Base-by-base conservation (phyloP, 176 grass and related monocot genomes). In the Zoysia pacifica region DNA sequence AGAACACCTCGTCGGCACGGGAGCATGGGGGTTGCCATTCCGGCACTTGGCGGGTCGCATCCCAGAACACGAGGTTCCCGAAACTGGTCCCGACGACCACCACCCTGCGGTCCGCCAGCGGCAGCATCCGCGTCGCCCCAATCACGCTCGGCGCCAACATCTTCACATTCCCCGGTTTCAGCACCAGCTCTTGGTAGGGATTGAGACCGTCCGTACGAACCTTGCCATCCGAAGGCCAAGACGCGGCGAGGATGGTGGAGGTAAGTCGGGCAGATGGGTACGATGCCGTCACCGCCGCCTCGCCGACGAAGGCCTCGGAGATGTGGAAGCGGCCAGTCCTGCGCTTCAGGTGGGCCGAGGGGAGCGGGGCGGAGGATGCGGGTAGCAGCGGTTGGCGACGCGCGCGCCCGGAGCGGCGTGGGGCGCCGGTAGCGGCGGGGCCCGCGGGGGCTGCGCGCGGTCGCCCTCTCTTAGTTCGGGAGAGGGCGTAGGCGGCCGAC, bases 21-120 rank as follows among this genome's bases (percentile, higher is more conserved):
- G 55, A 59, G 55, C 55, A 2, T 18, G 55, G 55, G 6, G 5
- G 5, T 16, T 9, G 65, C 13, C 41, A 19, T 1, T 9, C 43
- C 43, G 43, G 44, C 67, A 6, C 43, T 9, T 42, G 18, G 67
- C 43, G 15, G 44, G 20, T 45, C 8, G 67, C 65, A 4, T 68
- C 65, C 65, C 65, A 68, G 65, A 68, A 68, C 65, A 68, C 16
- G 65, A 68, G 65, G n/a, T 68, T 16, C 3, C 65, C 65, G 3
- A 4, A n/a, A 18, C 0, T 10, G 2, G 65, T 68, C 41, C 65
- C 65, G 7, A 8, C 65, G 40, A 42, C 65, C 15, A 67, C 65
- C 40, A 67, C 41, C 3, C 41, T 67, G 65, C 65, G 65, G 41
- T 67, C 65, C 65, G 16, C 40, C 65, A 67, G 65, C 41, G 65